These are phyloP conservation scores for Trifolium repens DNA, from an alignment of 306 rosid species.

Conservation along the genomic window DNA sequence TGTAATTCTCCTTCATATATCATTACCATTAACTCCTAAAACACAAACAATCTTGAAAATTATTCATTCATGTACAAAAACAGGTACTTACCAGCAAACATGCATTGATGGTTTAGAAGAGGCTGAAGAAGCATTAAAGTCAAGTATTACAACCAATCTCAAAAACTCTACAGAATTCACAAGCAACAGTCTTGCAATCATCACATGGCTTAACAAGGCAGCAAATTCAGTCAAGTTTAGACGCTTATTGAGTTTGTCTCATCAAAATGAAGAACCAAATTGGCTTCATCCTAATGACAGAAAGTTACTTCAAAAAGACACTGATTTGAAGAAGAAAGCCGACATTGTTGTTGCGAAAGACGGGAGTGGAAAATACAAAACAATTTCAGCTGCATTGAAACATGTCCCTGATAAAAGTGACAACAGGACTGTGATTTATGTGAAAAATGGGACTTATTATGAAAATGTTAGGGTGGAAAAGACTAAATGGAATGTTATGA, in stretches of 20 bases:
- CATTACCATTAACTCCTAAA: too few relatives aligned
- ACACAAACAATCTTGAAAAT: background rate
- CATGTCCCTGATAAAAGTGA: slow-evolving; percentile 59
- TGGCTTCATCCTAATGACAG: slow-evolving; percentile 46
- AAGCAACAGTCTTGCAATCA: slow-evolving; percentile 81
- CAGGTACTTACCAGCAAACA: slow-evolving; percentile 71
- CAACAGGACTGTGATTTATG: slow-evolving; percentile 69
- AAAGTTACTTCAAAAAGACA: slow-evolving; percentile 34
- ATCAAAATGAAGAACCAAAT: slow-evolving; percentile 4
- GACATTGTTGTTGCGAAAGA: slow-evolving; percentile 60
- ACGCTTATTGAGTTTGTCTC: slow-evolving; percentile 38
- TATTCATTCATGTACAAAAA: background rate
- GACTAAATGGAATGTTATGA: slow-evolving; percentile 73
- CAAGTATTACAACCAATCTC: slow-evolving; percentile 36
- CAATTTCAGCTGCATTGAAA: slow-evolving; percentile 61
- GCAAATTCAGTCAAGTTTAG: slow-evolving; percentile 40
- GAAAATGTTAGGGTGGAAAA: slow-evolving; percentile 71
- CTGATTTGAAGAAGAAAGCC: slow-evolving; percentile 39
- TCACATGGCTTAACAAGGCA: slow-evolving; percentile 58
- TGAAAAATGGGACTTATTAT: slow-evolving; percentile 65
- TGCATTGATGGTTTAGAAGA: slow-evolving; percentile 69
- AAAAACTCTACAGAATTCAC: slow-evolving; percentile 67
- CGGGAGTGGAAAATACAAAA: slow-evolving; percentile 58
- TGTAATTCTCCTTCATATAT: too few relatives aligned
- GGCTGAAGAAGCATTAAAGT: slow-evolving; percentile 35